phyloP scores from a whole-genome alignment of 2,329 filamentous ascomycete species.

The Diplodia mutila region DNA sequence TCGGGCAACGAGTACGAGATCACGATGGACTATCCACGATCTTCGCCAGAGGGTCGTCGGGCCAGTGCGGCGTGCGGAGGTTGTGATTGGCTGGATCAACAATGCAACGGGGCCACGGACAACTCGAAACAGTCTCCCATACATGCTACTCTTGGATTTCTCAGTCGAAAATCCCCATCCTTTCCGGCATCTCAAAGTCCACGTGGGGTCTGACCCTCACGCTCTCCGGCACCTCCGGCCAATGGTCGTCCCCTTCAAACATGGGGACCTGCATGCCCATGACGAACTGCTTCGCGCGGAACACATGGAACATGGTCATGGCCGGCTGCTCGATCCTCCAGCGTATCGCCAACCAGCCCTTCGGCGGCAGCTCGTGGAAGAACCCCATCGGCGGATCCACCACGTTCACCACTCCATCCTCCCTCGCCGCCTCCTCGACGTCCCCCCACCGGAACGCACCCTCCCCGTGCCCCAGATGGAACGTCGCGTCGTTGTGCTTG shows the following conservation, averaged over 20 bases:
- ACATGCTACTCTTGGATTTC: too few species aligned
- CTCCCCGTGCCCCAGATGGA: slow-evolving; percentile 26
- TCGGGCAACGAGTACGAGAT: too few species aligned
- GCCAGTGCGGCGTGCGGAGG: background rate
- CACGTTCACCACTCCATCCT: slow-evolving; percentile 22
- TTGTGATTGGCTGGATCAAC: too few species aligned
- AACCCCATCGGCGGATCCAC: slow-evolving; percentile 28
- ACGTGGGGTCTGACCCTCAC: slow-evolving; percentile 29
- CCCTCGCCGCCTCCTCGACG: background rate
- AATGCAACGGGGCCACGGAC: too few species aligned
- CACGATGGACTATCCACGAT: too few species aligned
- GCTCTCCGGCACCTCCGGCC: slow-evolving; percentile 28
- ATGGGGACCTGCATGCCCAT: slow-evolving; percentile 31
- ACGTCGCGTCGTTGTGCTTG: slow-evolving; percentile 31
- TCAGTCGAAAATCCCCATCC: slow-evolving; percentile 30
- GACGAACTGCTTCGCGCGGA: slow-evolving; percentile 29
- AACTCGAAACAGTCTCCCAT: too few species aligned
- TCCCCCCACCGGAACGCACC: background rate
- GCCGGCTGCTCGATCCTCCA: slow-evolving; percentile 30
- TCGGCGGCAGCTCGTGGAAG: slow-evolving; percentile 29
- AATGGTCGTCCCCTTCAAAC: slow-evolving; percentile 30
- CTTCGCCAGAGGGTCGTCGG: background rate
- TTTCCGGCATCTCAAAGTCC: slow-evolving; percentile 28
- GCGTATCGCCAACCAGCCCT: slow-evolving; percentile 29
- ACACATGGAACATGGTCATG: slow-evolving; percentile 30